Percentiles rank a stretch among this genome's conserved stretches.
Evolutionary conservation across 2,329 filamentous ascomycete genomes (phyloP).

Genomic region (Hymenoscyphus infarciens): DNA sequence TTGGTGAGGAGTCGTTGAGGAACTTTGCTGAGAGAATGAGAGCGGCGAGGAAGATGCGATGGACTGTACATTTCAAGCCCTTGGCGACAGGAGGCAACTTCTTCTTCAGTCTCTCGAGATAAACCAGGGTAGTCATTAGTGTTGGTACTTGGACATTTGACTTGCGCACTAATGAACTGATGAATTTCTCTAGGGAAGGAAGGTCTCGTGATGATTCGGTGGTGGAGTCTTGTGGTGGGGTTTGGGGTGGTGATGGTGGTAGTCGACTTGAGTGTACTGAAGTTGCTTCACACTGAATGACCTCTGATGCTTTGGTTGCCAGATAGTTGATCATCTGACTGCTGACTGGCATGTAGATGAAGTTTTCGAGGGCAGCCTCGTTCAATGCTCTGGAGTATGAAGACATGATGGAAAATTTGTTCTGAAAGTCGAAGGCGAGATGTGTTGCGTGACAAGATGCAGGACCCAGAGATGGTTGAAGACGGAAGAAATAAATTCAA

Average conservation of each 20-base stretch:
- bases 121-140: conserved; percentile 94
- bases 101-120: conserved; percentile 78
- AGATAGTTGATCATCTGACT: conserved; percentile 76
- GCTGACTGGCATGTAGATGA: conserved; percentile 73
- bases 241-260: conserved; percentile 43
- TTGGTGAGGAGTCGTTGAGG: conserved; percentile 95
- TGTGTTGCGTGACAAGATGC: conserved; percentile 11
- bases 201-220: conserved; percentile 41
- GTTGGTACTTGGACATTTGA: conserved; percentile 98
- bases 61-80: conserved; percentile 92
- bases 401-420: conserved; percentile 19
- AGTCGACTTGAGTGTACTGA: conserved; percentile 47
- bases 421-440: conserved; percentile 5
- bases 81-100: conserved; percentile 91
- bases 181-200: conserved; percentile 85
- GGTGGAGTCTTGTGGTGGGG: conserved; percentile 44
- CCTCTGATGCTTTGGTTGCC: conserved; percentile 67
- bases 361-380: conserved; percentile 72
- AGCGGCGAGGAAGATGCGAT: conserved; percentile 92
- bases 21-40: conserved; percentile 92
- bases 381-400: conserved; percentile 42
- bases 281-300: conserved; percentile 72
- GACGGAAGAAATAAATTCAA: conserved; percentile 15
- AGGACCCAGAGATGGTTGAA: conserved; percentile 9
- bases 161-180: conserved; percentile 81